Percentiles rank a stretch among this genome's conserved stretches.
phyloP scores from a whole-genome alignment of 371 early-diverging fungal genomes.

The Mortierella sp. region DNA sequence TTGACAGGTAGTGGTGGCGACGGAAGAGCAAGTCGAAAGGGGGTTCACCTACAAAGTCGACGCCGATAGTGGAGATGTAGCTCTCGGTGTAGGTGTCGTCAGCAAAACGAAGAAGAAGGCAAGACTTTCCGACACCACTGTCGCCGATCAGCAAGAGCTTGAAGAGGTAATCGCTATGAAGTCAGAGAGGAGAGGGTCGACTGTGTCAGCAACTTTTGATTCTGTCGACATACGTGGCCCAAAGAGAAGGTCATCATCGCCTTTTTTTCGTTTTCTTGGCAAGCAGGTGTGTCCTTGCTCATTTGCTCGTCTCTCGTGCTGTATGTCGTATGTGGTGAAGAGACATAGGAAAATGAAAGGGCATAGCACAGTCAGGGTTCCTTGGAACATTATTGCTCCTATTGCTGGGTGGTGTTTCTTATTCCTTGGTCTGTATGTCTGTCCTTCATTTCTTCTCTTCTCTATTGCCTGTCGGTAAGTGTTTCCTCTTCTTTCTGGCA shows the following conservation, averaged over 20 bases:
- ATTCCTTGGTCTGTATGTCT: background rate
- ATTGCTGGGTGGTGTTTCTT: background rate
- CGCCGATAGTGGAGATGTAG: constrained; percentile 99
- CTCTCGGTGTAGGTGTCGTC: constrained; percentile 98
- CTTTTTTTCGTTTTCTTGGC: background rate
- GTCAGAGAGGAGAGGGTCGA: background rate
- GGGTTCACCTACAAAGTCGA: constrained; percentile 83
- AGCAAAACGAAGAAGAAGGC: constrained; percentile 96
- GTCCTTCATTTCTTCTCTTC: background rate
- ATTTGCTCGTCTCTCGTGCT: background rate
- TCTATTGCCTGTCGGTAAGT: background rate
- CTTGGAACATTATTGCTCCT: constrained; percentile 20
- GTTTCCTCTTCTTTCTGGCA: background rate
- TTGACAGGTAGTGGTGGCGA: background rate
- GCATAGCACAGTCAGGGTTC: constrained; percentile 15
- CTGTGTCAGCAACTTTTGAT: background rate
- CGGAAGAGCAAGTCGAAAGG: background rate
- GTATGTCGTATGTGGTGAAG: background rate
- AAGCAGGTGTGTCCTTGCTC: background rate
- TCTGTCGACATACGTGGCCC: background rate
- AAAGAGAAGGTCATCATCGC: background rate
- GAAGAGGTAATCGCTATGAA: constrained; percentile 73
- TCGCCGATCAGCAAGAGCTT: constrained; percentile 99
- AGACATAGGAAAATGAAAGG: background rate
- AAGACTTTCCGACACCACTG: constrained; percentile 99